These are phyloP conservation scores for Thermochaetoides thermophila DNA, from an alignment of 495 filamentous ascomycete genomes.

Conservation along the genomic window DNA sequence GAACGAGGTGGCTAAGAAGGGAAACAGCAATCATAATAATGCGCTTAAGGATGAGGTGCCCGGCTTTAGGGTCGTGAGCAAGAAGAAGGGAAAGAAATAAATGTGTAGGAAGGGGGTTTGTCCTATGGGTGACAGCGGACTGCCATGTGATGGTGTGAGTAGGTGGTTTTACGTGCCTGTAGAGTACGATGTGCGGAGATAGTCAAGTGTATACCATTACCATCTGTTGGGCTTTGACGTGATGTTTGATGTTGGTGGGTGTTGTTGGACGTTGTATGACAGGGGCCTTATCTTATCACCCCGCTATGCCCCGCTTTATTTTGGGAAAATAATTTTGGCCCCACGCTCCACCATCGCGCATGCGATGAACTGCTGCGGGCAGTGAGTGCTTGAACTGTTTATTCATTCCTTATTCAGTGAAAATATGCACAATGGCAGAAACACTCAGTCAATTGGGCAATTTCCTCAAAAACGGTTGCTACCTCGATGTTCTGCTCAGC, in stretches of 20 bases:
- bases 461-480: slow-evolving; percentile 8
- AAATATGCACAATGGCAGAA: slow-evolving; percentile 1
- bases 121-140: neutral
- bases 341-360: slow-evolving; percentile 10
- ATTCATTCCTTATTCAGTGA: neutral
- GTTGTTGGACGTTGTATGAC: neutral
- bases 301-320: slow-evolving; percentile 14
- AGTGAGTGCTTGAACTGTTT: neutral
- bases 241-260: no score
- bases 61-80: slow-evolving; percentile 78
- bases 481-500: slow-evolving; percentile 12
- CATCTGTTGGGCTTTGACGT: no score
- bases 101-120: neutral
- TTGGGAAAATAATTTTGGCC: slow-evolving; percentile 7
- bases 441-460: slow-evolving; percentile 1
- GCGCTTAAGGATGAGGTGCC: slow-evolving; percentile 38
- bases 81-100: slow-evolving; percentile 63
- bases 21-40: slow-evolving; percentile 19
- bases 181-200: no score
- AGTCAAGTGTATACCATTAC: no score
- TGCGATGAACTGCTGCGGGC: neutral
- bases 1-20: slow-evolving; percentile 97
- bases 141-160: no score
- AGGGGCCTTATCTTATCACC: slow-evolving; percentile 12
- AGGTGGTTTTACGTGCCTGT: no score